Base-by-base conservation (phyloP, 768 basidiomycete species). In the Kockovaella imperatae region DNA sequence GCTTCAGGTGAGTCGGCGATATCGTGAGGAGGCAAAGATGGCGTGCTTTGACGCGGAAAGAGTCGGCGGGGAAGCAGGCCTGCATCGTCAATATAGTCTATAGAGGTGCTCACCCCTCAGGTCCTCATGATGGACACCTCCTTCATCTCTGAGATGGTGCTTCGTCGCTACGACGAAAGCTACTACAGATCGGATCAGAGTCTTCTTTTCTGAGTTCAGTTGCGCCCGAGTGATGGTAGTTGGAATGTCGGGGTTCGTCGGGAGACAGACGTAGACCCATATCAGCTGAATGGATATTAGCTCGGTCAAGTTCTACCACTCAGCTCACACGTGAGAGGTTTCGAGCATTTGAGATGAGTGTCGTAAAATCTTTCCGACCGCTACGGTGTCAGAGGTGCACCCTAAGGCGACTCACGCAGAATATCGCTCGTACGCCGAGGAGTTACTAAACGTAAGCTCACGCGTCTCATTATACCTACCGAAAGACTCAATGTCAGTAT, bases 311-410 rank as follows among this genome's bases (percentile, higher is more conserved):
- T 5, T 3, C 13, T 14, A 17, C 18, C 5, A 46, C 62, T 49
- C n/a, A n/a, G n/a, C n/a, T n/a, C 36, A 59, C 60, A 5, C 62
- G 41, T 3, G 63, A 60, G 23, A 69, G 61, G 32, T 69, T 69
- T 0, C 70, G 47, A 3, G 68, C 60, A 62, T 83, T 81, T 13
- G 86, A 78, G 10, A 78, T 80, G 47, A 91, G 67, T 6, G 79
- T 59, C 0, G 83, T 81, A 62, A 90, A 90, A 35, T 81, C 79
- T 69, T 86, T 93, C 56, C 90, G 77, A 40, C 89, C 90, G 74
- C 90, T 88, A 77, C 82, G 86, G 60, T 88, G 85, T 58, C 87
- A 89, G 6, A 85, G 87, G 20, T 85, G 34, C 21, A 39, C 15
- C 25, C 25, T 45, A 28, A 23, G 15, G 30, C 6, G 14, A 42